Base-by-base conservation (phyloP, 2,329 filamentous ascomycete species). In the Pleoardoris graminearum region DNA sequence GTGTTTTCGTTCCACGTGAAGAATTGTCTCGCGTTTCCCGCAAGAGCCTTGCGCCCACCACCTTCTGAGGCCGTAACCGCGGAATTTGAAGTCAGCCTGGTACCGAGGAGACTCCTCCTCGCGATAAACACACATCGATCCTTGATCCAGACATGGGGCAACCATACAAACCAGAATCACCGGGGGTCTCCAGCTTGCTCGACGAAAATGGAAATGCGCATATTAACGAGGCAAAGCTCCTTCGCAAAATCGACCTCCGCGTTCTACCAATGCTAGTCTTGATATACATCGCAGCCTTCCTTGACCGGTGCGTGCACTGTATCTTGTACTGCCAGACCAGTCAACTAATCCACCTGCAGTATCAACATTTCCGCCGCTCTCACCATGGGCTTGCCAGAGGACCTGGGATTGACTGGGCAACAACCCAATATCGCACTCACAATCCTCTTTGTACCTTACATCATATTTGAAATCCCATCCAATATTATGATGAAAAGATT, bases 401-500 rank as follows among this genome's bases (percentile, higher is more conserved):
- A 60, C 16, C 43, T 60, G 1, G 32, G 49, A 22, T 22, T 60
- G n/a, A 43, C 33, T 6, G 47, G 48, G 8, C 35, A 51, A 11
- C 46, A 55, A n/a, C 37, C 38, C 6, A 60, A 57, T 21, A 37
- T 53, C 11, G 49, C 46, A 2, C 45, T 60, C 11, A 39, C 50
- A 16, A 39, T 60, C 22, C 54, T 60, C 47, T 60, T 89, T 45
- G 30, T 53, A 10, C 38, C 48, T 3, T 55, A 55, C 44, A 48
- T 47, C n/a, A n/a, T 21, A 17, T 57, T 54, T 21, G 85, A 89
- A 65, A 84, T 90, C 29, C 86, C 87, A 0, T 77, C 77, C 52
- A 89, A 83, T 57, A 77, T 88, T 50, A 68, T 79, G 6, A 87
- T 86, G 76, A 89, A 89, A 66, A 82, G 76, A 74, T 73, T 88